Percentiles rank a stretch among this genome's conserved stretches.
These are phyloP conservation scores for Fraxinus albicans DNA, from an alignment of 305 asterid species.

Conservation along the genomic window DNA sequence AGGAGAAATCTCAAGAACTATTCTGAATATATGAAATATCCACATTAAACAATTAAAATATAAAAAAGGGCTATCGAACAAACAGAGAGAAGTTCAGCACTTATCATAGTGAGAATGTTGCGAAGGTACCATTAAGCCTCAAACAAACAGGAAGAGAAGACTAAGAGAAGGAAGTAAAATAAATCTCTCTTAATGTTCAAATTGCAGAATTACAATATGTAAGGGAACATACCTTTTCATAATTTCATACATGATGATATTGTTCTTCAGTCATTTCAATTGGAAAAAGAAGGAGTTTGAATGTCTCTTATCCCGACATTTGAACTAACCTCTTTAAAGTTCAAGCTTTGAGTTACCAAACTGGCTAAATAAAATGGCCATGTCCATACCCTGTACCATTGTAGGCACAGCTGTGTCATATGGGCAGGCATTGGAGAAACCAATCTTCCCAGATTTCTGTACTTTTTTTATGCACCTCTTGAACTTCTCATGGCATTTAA, in stretches of 20 bases:
- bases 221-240: not conserved
- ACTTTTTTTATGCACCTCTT: constrained; percentile 86
- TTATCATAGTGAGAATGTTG: not conserved
- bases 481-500: constrained; percentile 91
- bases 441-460: constrained; percentile 76
- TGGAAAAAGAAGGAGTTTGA: not conserved
- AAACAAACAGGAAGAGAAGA: not conserved
- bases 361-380: constrained; percentile 85
- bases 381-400: constrained; percentile 93
- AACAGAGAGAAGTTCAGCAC: not conserved
- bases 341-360: constrained; percentile 67
- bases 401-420: constrained; percentile 85
- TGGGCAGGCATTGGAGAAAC: constrained; percentile 71
- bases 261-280: not conserved
- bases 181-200: not conserved
- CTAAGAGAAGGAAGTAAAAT: not conserved
- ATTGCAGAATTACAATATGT: not conserved
- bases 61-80: not conserved
- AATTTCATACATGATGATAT: not conserved
- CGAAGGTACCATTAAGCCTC: not conserved
- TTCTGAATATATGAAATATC: not conserved
- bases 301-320: not conserved
- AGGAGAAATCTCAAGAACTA: not conserved
- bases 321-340: constrained; percentile 29
- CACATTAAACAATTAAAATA: not conserved